Conservation (phyloP, 2,329 filamentous ascomycete species). For the Paecilomyces sp. region DNA sequence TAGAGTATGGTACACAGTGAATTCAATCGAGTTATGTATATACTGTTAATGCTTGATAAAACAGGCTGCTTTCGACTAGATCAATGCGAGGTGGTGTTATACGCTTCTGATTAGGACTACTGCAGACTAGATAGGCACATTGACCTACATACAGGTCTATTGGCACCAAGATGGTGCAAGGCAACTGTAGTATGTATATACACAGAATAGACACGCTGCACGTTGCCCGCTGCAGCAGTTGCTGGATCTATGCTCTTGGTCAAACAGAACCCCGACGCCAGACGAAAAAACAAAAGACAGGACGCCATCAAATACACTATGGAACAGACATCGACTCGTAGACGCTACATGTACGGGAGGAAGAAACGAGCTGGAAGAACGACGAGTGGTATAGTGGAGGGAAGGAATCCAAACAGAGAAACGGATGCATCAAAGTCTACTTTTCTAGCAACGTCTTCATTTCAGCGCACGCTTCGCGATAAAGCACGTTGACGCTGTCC, state of each 20-base stretch:
- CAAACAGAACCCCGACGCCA: background rate
- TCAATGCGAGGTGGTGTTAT: no score
- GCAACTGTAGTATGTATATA: background rate
- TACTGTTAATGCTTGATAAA: no score
- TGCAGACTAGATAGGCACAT: no score
- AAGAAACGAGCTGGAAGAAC: background rate
- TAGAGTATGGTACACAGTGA: no score
- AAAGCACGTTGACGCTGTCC: conserved; percentile 32
- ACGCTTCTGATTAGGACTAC: no score
- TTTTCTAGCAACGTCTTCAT: conserved; percentile 35
- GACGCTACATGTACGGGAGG: background rate
- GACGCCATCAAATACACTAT: background rate
- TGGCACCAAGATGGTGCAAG: background rate
- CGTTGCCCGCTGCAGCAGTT: background rate
- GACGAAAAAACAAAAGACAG: background rate
- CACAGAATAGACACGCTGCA: background rate
- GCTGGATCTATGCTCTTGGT: background rate
- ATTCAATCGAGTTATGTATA: no score
- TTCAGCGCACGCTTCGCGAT: conserved; percentile 36
- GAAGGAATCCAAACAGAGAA: conserved; percentile 1
- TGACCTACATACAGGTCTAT: background rate
- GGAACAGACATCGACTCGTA: background rate
- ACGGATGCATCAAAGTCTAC: conserved; percentile 5
- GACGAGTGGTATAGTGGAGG: background rate
- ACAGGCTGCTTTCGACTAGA: no score